Evolutionary conservation across 1,284 basidiomycete species (phyloP).

Genomic region (Ustilago shanxiensis): DNA sequence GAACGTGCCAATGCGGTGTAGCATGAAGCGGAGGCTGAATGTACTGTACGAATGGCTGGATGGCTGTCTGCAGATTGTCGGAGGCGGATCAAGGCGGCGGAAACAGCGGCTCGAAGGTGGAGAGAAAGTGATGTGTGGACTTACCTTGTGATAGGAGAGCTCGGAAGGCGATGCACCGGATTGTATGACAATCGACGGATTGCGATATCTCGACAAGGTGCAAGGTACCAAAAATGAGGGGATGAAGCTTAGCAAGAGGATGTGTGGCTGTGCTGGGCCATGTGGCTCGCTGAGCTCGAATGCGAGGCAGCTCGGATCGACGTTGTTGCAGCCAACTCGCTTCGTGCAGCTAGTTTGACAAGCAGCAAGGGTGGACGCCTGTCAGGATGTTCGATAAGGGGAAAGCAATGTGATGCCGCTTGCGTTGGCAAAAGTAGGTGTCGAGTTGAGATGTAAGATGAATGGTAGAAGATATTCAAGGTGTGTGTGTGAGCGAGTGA

Average conservation of each 20-base stretch:
- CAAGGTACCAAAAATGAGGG: not conserved
- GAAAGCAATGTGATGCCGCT: not conserved
- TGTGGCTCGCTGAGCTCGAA: conserved; percentile 42
- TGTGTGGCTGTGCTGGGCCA: conserved; percentile 44
- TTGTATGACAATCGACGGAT: not conserved
- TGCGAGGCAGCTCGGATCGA: conserved; percentile 47
- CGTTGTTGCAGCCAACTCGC: conserved; percentile 27
- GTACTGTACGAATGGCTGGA: not conserved
- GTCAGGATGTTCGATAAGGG: not conserved
- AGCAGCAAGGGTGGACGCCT: not conserved
- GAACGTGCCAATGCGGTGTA: conserved; percentile 13
- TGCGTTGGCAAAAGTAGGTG: not conserved
- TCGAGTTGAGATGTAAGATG: not conserved
- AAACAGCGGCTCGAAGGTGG: not conserved
- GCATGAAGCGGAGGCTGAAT: not conserved
- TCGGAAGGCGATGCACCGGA: conserved; percentile 13
- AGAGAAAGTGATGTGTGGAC: not conserved
- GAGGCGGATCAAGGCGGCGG: conserved; percentile 1
- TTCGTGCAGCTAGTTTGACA: conserved; percentile 10
- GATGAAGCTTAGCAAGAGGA: conserved; percentile 1
- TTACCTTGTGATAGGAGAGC: conserved; percentile 7
- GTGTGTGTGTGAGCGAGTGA: not conserved
- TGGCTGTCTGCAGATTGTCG: not conserved
- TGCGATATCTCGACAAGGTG: not conserved
- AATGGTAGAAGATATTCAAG: conserved; percentile 20